Conservation (phyloP, 139 green algal genomes). For the Yamagishiella unicocca region DNA sequence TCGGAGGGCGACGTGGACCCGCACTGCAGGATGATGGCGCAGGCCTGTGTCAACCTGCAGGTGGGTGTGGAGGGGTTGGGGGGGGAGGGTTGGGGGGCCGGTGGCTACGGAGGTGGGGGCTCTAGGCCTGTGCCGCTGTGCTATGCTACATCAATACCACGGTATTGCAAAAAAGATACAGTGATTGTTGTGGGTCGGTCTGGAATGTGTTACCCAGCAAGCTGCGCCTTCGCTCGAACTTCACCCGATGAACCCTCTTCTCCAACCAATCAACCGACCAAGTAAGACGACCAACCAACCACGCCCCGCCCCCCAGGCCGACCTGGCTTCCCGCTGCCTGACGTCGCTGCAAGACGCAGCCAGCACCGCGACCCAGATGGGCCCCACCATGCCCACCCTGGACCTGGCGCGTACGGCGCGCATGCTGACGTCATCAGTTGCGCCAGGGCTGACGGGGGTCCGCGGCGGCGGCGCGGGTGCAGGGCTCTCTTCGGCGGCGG, state of each 20-base stretch:
- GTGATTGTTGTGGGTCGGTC: neutral
- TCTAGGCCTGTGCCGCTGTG: neutral
- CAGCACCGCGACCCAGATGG: neutral
- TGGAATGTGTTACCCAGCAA: neutral
- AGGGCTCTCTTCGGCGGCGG: neutral
- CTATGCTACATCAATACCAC: too few species aligned
- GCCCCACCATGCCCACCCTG: neutral
- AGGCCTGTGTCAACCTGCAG: constrained; percentile 58
- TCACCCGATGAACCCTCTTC: neutral
- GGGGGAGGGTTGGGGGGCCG: neutral
- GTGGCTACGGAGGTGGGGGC: neutral
- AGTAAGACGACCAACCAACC: too few species aligned
- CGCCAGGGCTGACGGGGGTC: neutral
- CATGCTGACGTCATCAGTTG: neutral
- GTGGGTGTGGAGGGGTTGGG: neutral
- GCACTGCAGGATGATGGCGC: constrained; percentile 57
- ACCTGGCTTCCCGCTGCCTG: constrained; percentile 36
- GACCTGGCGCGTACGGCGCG: constrained; percentile 28
- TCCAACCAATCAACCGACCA: too few species aligned
- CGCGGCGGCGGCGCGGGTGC: neutral
- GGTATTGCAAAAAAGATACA: neutral
- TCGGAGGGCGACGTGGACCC: constrained; percentile 56
- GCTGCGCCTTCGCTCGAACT: neutral
- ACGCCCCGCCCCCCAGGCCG: neutral
- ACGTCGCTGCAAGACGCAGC: neutral